These are phyloP conservation scores for Aspergillus proliferans DNA, from an alignment of 2,329 filamentous ascomycete species.

Conservation along the genomic window DNA sequence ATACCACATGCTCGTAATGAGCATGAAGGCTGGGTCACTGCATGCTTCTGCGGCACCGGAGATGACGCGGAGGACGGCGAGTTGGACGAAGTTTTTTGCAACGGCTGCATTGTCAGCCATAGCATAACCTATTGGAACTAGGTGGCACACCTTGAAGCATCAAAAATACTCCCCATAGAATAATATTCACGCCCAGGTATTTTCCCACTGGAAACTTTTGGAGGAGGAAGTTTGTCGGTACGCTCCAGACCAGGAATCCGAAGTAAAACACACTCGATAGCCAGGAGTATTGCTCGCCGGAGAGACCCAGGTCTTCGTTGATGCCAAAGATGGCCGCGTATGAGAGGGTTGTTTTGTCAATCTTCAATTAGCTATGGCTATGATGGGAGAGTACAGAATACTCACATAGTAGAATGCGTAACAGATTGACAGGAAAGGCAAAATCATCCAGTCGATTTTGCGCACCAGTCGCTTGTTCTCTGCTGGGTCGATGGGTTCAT, in stretches of 20 bases:
- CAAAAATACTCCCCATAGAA: conserved; percentile 8
- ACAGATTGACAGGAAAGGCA: conserved; percentile 6
- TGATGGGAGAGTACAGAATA: background rate
- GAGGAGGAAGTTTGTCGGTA: conserved; percentile 21
- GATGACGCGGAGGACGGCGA: conserved; percentile 49
- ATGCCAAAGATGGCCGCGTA: conserved; percentile 49
- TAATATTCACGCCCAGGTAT: conserved; percentile 7
- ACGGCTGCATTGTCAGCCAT: conserved; percentile 22
- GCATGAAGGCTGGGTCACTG: conserved; percentile 47
- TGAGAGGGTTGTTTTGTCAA: conserved; percentile 26
- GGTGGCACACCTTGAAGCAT: conserved; percentile 5
- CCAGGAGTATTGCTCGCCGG: conserved; percentile 35
- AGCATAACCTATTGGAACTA: background rate
- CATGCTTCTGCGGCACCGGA: conserved; percentile 47
- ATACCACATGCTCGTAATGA: conserved; percentile 35
- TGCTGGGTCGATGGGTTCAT: conserved; percentile 34
- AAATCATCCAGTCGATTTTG: conserved; percentile 6
- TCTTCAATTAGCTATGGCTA: background rate
- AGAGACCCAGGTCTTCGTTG: conserved; percentile 40
- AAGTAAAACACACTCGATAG: conserved; percentile 40
- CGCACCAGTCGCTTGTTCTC: conserved; percentile 28
- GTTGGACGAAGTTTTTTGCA: conserved; percentile 46
- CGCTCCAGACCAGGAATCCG: conserved; percentile 29
- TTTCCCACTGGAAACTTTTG: conserved; percentile 14
- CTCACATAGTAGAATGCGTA: conserved; percentile 10